phyloP scores from a whole-genome alignment of 2,329 filamentous ascomycete genomes.

The Colletotrichum sp. region DNA sequence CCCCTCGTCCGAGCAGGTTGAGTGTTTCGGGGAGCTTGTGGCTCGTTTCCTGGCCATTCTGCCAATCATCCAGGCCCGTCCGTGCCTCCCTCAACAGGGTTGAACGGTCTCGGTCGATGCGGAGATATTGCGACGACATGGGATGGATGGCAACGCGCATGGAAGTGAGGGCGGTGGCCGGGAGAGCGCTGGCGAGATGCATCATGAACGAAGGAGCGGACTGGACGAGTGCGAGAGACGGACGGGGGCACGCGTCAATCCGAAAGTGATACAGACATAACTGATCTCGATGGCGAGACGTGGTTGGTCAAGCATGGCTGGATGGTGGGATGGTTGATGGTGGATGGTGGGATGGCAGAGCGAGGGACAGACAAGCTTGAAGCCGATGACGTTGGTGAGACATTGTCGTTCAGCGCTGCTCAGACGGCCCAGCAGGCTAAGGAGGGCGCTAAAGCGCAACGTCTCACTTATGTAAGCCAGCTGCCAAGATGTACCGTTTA shows the following conservation, averaged over 20 bases:
- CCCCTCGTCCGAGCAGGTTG: not conserved
- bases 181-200: not conserved
- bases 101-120: not conserved
- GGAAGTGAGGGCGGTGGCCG: not conserved
- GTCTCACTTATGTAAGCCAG: not conserved
- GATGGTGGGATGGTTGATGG: not conserved
- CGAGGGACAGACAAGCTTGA: not conserved
- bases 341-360: not conserved
- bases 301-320: not conserved
- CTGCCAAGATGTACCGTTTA: not conserved
- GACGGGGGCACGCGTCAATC: not conserved
- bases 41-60: not conserved
- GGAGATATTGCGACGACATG: not conserved
- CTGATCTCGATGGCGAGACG: not conserved
- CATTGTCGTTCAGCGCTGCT: slow-evolving; percentile 3
- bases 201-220: not conserved
- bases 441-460: not conserved
- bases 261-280: not conserved
- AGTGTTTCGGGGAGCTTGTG: slow-evolving; percentile 4
- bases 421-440: not conserved
- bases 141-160: slow-evolving; percentile 5
- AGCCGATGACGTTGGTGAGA: slow-evolving; percentile 21
- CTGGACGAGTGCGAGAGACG: not conserved
- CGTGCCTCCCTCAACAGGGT: not conserved
- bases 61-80: slow-evolving; percentile 1